Conservation (phyloP, 148 eudicot genomes). For the Silene conica region DNA sequence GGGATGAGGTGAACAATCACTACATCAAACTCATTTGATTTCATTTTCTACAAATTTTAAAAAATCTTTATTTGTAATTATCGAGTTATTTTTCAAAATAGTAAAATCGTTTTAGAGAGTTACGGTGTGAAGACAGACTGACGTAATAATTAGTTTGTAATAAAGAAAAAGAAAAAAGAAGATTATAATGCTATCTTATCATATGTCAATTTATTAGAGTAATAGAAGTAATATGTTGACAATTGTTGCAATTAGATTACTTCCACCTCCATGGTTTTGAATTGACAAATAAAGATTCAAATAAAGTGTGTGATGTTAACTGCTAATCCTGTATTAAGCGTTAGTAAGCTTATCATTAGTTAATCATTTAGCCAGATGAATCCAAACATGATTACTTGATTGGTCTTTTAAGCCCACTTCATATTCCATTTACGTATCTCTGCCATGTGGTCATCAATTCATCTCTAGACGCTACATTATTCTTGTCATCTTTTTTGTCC, state of each 20-base stretch:
- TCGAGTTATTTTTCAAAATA: too few relatives aligned
- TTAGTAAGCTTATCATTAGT: constrained; percentile 1
- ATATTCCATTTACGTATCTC: background rate
- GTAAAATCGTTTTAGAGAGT: too few relatives aligned
- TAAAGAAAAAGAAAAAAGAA: too few relatives aligned
- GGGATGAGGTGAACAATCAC: too few relatives aligned
- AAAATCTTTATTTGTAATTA: too few relatives aligned
- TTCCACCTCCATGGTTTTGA: background rate
- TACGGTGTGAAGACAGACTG: too few relatives aligned
- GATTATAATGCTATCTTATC: background rate
- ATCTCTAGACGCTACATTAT: background rate
- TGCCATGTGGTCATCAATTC: background rate
- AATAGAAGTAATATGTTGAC: constrained; percentile 20
- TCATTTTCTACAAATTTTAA: too few relatives aligned
- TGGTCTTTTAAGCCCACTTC: background rate
- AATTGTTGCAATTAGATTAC: constrained; percentile 6
- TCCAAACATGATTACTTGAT: background rate
- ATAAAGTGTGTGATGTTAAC: background rate
- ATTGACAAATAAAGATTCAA: background rate
- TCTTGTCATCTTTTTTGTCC: too few relatives aligned
- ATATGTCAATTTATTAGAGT: too few relatives aligned
- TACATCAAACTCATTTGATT: too few relatives aligned
- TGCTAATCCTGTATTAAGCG: background rate
- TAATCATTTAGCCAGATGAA: constrained; percentile 4
- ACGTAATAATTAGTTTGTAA: too few relatives aligned